A percentile compares a stretch with the other conserved stretches of the same genome.
Conservation (phyloP, 768 basidiomycete genomes). For the Lactarius evosmus region DNA sequence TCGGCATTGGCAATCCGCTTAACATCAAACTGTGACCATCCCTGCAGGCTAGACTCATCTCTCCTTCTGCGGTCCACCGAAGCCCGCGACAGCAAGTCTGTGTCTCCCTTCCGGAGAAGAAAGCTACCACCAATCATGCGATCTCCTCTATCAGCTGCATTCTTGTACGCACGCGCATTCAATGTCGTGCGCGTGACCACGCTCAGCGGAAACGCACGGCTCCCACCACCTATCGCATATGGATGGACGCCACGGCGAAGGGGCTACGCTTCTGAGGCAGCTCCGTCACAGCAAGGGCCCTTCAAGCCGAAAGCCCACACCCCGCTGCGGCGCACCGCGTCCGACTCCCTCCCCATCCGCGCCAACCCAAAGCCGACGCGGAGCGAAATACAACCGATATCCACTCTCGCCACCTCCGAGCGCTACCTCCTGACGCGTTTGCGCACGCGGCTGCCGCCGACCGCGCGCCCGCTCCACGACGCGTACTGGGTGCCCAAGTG, state of each 20-base stretch:
- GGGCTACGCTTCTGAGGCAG: conserved; percentile 15
- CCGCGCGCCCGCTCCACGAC: conserved; percentile 64
- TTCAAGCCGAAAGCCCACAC: conserved; percentile 78
- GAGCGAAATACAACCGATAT: conserved; percentile 72
- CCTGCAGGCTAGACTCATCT: background rate
- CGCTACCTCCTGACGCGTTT: conserved; percentile 70
- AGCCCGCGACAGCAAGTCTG: background rate
- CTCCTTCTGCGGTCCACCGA: background rate
- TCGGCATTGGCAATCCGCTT: background rate
- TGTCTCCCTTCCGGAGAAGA: background rate
- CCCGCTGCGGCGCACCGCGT: conserved; percentile 75
- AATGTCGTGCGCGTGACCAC: background rate
- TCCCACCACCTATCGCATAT: background rate
- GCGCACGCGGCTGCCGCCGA: conserved; percentile 49
- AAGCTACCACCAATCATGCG: background rate
- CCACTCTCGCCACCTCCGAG: conserved; percentile 85
- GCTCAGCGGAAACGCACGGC: background rate
- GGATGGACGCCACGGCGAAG: background rate
- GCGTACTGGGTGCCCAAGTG: conserved; percentile 78
- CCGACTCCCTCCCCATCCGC: conserved; percentile 82
- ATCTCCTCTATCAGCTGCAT: background rate
- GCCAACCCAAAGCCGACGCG: conserved; percentile 84
- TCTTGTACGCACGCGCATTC: background rate
- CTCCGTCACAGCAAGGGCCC: background rate
- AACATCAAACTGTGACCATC: background rate